Evolutionary conservation across 495 filamentous ascomycete species (phyloP), one percentile per base, ranked within the genome.

Genomic region (Hypoxylon perforatum): DNA sequence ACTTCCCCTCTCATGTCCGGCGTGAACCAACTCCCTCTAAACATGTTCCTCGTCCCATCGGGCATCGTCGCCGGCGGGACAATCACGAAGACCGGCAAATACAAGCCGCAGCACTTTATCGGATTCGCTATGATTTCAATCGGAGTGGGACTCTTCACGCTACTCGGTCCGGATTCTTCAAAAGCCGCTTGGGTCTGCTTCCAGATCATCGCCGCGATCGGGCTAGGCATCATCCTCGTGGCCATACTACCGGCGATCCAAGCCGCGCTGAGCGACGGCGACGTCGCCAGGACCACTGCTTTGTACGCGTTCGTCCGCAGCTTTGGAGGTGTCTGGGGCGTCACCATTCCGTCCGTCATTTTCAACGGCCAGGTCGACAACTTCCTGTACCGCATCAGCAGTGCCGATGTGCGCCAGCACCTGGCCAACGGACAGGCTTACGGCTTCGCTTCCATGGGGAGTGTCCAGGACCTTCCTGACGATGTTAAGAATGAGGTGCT

Each of bases 281-380:
- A 83, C 41, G 52, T 56, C 0, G 79, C 75, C 0, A 57, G 56
- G 1, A 67, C 75, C 6, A 81, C 76, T 0, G 71, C 38, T 0
- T 72, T 70, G 0, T 84, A 67, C 61, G 56, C 68, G 0, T 82
- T 82, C 46, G 38, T 78, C 6, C 71, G 79, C 3, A 67, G 39
- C 23, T 79, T 81, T 41, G 81, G 81, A 0, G 21, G 39, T 19
- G 68, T 82, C 28, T 83, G 79, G 80, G 80, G 77, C 1, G 70
- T 78, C 57, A 0, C 55, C 74, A 4, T 70, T 81, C 19, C 28
- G 57, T 70, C 38, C 25, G 11, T 14, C 39, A 67, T 61, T 1
- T 62, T 53, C 49, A 62, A 55, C 33, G 25, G 25, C 3, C 25
- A 28, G 25, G 25, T 28, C 7, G 25, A 28, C 25, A 28, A 28